Evolutionary conservation across 2,329 filamentous ascomycete genomes (phyloP).

Genomic region (Fusarium cyanostomum): DNA sequence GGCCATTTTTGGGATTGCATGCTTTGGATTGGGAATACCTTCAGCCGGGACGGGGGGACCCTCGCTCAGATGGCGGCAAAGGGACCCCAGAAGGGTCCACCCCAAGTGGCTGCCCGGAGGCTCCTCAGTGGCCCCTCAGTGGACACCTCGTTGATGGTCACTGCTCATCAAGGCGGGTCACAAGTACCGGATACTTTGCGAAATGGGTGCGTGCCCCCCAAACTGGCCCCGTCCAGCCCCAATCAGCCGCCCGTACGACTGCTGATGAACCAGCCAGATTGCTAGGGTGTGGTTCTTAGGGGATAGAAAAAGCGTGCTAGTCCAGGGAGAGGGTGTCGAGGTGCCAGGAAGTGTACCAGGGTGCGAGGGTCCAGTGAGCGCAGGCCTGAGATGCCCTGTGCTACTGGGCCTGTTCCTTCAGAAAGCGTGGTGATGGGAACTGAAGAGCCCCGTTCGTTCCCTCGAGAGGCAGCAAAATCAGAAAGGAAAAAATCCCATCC

Average conservation of each 20-base stretch:
- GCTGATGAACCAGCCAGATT: conserved; percentile 41
- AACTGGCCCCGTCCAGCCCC: conserved; percentile 24
- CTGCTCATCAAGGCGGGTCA: conserved; percentile 26
- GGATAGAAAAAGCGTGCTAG: conserved; percentile 24
- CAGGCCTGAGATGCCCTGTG: conserved; percentile 18
- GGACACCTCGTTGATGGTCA: conserved; percentile 27
- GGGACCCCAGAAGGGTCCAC: conserved; percentile 33
- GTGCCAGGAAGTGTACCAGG: conserved; percentile 23
- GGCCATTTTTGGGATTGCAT: conserved; percentile 26
- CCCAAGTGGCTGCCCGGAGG: conserved; percentile 9
- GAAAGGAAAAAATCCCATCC: conserved; percentile 26
- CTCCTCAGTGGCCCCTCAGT: conserved; percentile 26
- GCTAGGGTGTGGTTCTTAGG: conserved; percentile 30
- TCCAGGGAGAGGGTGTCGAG: conserved; percentile 31
- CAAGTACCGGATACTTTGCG: conserved; percentile 39
- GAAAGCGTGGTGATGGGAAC: conserved; percentile 26
- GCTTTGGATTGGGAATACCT: conserved; percentile 1
- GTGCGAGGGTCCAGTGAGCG: conserved; percentile 11
- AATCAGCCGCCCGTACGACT: conserved; percentile 38
- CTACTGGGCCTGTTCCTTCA: conserved; percentile 20
- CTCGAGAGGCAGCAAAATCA: conserved; percentile 17
- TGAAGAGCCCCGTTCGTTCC: conserved; percentile 20
- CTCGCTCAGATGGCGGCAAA: conserved; percentile 37
- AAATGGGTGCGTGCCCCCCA: conserved; percentile 25
- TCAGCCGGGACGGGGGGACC: conserved; percentile 25